A percentile compares a stretch with the other conserved stretches of the same genome.
phyloP scores from a whole-genome alignment of 2,329 filamentous ascomycete genomes.

The Talaromyces sp. region DNA sequence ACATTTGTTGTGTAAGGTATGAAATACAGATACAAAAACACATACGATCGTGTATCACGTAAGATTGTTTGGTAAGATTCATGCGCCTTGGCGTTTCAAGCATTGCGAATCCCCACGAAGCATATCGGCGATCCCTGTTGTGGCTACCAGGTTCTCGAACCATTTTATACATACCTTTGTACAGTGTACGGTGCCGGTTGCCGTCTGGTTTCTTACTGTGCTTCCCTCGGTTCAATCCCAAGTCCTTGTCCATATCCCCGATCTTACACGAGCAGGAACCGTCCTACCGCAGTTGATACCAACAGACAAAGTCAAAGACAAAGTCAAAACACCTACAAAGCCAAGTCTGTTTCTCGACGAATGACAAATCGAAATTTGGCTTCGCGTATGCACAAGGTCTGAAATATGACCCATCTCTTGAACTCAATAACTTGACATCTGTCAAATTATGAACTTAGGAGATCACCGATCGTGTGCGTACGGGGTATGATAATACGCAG shows the following conservation, averaged over 20 bases:
- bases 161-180: background rate
- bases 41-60: background rate
- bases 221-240: background rate
- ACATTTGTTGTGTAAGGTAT: background rate
- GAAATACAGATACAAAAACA: background rate
- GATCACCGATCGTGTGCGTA: background rate
- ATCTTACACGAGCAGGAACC: background rate
- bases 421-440: background rate
- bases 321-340: background rate
- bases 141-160: background rate
- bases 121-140: slow-evolving; percentile 1
- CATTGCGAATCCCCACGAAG: background rate
- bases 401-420: background rate
- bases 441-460: background rate
- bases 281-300: background rate
- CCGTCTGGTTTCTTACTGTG: background rate
- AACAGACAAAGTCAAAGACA: background rate
- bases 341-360: background rate
- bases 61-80: background rate
- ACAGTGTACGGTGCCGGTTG: background rate
- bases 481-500: background rate
- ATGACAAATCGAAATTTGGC: background rate
- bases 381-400: background rate
- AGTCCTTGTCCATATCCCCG: background rate
- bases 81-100: slow-evolving; percentile 9